Conservation (phyloP, 352 stramenopile genomes). For the Phytophthora rubi region DNA sequence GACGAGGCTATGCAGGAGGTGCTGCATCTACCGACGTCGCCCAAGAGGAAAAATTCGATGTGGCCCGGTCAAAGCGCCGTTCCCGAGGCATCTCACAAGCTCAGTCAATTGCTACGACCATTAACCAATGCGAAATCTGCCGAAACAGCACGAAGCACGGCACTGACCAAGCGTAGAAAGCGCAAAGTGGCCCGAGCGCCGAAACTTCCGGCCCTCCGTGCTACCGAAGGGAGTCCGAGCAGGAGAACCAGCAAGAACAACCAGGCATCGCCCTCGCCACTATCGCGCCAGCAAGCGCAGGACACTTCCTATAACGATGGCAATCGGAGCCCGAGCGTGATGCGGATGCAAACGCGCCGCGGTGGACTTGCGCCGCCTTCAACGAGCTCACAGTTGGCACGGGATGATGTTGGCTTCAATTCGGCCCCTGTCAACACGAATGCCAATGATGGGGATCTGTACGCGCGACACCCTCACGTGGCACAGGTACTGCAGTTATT, state of each 20-base stretch:
- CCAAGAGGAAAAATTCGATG: background rate
- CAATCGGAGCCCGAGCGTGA: background rate
- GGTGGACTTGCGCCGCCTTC: constrained; percentile 21
- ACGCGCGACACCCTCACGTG: constrained; percentile 54
- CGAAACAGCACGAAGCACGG: constrained; percentile 1
- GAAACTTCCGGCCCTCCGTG: constrained; percentile 23
- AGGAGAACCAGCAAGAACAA: constrained; percentile 19
- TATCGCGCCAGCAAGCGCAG: constrained; percentile 12
- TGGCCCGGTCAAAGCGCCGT: constrained; percentile 3
- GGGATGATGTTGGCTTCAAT: constrained; percentile 24
- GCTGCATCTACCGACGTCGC: constrained; percentile 25
- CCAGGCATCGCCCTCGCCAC: constrained; percentile 5
- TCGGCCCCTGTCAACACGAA: background rate
- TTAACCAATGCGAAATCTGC: background rate
- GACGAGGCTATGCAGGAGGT: constrained; percentile 70
- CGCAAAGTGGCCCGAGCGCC: constrained; percentile 8
- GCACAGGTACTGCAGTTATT: constrained; percentile 49
- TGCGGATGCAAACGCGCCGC: constrained; percentile 22
- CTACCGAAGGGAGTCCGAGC: background rate
- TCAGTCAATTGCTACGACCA: constrained; percentile 30
- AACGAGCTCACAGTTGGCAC: background rate
- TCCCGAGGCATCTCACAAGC: constrained; percentile 15
- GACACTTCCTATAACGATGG: background rate
- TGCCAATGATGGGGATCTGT: constrained; percentile 34
- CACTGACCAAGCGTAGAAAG: constrained; percentile 14